A percentile compares a stretch with the other conserved stretches of the same genome.
phyloP scores from a whole-genome alignment of 768 basidiomycete species.

The Chalciporus pseudorubinellus region DNA sequence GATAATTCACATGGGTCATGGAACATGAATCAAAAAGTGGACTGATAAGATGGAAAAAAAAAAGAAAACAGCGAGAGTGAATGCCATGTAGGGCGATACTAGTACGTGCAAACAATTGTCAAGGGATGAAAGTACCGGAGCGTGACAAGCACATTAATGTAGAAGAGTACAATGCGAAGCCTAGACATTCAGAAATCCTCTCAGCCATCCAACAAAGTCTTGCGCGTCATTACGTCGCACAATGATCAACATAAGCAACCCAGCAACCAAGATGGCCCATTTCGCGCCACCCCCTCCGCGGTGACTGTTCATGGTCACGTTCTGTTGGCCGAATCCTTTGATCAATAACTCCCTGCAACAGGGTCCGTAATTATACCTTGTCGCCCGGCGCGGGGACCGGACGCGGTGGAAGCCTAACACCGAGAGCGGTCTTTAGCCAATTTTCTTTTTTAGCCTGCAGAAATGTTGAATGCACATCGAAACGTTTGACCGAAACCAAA shows the following conservation, averaged over 20 bases:
- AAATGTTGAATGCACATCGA: neutral
- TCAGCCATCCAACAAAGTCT: conserved; percentile 4
- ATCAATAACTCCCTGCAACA: conserved; percentile 12
- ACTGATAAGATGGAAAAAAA: neutral
- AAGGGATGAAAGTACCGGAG: neutral
- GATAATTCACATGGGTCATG: neutral
- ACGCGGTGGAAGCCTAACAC: conserved; percentile 23
- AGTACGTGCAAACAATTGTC: too few relatives aligned
- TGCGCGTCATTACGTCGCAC: conserved; percentile 1
- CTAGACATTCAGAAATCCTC: conserved; percentile 16
- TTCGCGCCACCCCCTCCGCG: neutral
- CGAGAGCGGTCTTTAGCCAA: conserved; percentile 16
- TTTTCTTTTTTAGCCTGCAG: conserved; percentile 26
- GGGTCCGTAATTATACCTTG: conserved; percentile 5
- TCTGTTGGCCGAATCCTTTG: conserved; percentile 6
- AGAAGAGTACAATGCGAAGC: neutral
- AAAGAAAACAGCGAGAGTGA: neutral
- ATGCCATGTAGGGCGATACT: neutral
- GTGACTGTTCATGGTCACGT: neutral
- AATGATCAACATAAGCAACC: conserved; percentile 6
- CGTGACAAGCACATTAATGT: neutral
- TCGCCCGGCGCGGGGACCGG: conserved; percentile 10
- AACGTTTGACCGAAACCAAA: neutral
- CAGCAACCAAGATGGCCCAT: conserved; percentile 8
- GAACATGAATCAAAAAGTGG: neutral